Base-by-base conservation (phyloP, 2,329 filamentous ascomycete genomes). In the Diaporthe sp. region DNA sequence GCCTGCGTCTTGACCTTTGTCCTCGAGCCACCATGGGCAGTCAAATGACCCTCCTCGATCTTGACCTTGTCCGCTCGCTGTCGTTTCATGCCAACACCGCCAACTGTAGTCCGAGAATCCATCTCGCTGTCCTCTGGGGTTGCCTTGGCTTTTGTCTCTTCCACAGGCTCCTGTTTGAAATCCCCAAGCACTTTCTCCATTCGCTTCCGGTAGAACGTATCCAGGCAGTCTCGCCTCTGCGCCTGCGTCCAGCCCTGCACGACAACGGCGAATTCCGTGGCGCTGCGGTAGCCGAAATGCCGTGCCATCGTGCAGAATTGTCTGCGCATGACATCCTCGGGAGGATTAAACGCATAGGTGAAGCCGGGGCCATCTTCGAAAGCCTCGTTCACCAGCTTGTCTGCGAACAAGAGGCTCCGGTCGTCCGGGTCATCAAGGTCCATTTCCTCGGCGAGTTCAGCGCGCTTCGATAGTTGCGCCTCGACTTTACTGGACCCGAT, bases 401-500 rank as follows among this genome's bases (percentile, higher is more conserved):
- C 86, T 6, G 88, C 86, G 80, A 95, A 94, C 0, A 94, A 86
- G 13, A 87, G 84, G 73, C 88, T 88, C 70, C 89, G 86, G 2
- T 87, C 88, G 60, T 75, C 77, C 31, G 53, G 44, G 15, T 74
- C 81, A 75, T 68, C 79, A 75, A 81, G 81, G 1, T 80, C 82
- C 49, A 77, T 77, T 75, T 88, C 88, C 4, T 87, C 88, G 0
- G 87, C 86, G 80, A 93, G 88, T 81, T 93, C 92, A 6, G 96
- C 97, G 57, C 91, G 92, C 28, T 92, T 92, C 61, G 94, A 96
- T 7, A 99, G 90, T 75, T 93, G 91, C 78, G 94, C 93, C 85
- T 99, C 97, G n/a, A 98, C 90, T 79, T 94, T 95, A n/a, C 94
- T 97, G 0, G 95, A 93, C 15, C 97, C 97, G 74, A 99, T 91